phyloP scores from a whole-genome alignment of 2,329 filamentous ascomycete species.

The Parastagonospora avenae region DNA sequence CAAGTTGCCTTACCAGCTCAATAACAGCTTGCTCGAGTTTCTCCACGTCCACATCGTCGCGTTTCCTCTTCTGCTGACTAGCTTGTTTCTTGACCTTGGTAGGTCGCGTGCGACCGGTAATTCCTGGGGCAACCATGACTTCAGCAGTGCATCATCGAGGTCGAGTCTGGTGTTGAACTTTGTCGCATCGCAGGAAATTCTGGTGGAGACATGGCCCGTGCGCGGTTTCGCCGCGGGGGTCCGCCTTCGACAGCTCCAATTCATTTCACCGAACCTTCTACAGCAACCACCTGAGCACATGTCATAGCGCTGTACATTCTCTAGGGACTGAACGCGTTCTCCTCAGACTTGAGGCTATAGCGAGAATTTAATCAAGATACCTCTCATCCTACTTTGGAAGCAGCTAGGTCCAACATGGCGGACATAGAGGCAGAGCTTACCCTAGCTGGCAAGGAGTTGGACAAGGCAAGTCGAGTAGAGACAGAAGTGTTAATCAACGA shows the following conservation, averaged over 20 bases:
- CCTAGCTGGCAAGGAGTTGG: conserved; percentile 85
- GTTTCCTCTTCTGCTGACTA: conserved; percentile 59
- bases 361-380: too few relatives aligned
- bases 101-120: conserved; percentile 51
- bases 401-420: conserved; percentile 47
- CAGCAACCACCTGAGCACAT: neutral
- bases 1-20: conserved; percentile 42
- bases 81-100: conserved; percentile 64
- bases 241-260: neutral
- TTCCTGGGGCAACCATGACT: conserved; percentile 34
- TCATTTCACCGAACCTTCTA: neutral
- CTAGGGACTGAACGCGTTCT: too few relatives aligned
- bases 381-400: neutral
- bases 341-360: too few relatives aligned
- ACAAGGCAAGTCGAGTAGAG: conserved; percentile 65
- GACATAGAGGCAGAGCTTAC: conserved; percentile 76
- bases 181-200: conserved; percentile 29
- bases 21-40: conserved; percentile 52
- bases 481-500: neutral
- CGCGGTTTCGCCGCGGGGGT: conserved; percentile 26
- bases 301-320: too few relatives aligned
- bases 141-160: conserved; percentile 13
- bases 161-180: conserved; percentile 3
- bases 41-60: conserved; percentile 56
- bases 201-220: conserved; percentile 31